Conservation (phyloP, 148 eudicot genomes). For the Chenopodium quinoa region DNA sequence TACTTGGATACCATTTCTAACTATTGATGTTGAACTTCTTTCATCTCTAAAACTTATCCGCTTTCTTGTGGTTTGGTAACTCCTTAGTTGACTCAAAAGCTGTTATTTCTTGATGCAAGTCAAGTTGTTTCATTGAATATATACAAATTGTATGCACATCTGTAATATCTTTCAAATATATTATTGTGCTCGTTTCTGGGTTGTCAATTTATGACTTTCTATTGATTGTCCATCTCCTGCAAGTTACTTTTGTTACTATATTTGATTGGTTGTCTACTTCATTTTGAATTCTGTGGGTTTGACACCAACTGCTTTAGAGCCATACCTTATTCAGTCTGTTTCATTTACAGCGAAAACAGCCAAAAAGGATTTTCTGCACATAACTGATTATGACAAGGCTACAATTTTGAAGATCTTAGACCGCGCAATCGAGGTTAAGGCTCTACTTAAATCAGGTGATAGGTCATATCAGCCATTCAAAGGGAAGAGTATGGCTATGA, state of each 20-base stretch:
- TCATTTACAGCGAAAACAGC: slow-evolving; percentile 52
- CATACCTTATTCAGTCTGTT: slow-evolving; percentile 10
- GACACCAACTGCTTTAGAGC: slow-evolving; percentile 1
- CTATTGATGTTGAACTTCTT: background rate
- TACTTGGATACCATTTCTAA: background rate
- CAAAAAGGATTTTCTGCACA: slow-evolving; percentile 83
- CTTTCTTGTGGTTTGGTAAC: background rate
- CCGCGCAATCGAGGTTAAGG: slow-evolving; percentile 89
- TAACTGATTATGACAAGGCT: slow-evolving; percentile 78
- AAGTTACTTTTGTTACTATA: background rate
- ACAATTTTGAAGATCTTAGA: slow-evolving; percentile 81
- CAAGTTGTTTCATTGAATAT: background rate
- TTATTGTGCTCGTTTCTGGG: background rate
- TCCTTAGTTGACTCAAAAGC: background rate
- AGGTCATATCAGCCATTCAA: slow-evolving; percentile 81
- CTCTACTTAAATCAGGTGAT: slow-evolving; percentile 78
- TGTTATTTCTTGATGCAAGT: background rate
- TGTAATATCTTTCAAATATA: background rate
- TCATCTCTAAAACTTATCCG: background rate
- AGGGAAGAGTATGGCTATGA: slow-evolving; percentile 98
- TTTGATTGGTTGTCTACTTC: background rate
- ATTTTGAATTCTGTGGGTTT: background rate
- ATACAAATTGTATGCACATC: background rate
- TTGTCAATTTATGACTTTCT: background rate
- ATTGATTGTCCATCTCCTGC: background rate